Evolutionary conservation across 192 early-diverging fungal genomes (phyloP).

Genomic region (Mortierella claussenii): DNA sequence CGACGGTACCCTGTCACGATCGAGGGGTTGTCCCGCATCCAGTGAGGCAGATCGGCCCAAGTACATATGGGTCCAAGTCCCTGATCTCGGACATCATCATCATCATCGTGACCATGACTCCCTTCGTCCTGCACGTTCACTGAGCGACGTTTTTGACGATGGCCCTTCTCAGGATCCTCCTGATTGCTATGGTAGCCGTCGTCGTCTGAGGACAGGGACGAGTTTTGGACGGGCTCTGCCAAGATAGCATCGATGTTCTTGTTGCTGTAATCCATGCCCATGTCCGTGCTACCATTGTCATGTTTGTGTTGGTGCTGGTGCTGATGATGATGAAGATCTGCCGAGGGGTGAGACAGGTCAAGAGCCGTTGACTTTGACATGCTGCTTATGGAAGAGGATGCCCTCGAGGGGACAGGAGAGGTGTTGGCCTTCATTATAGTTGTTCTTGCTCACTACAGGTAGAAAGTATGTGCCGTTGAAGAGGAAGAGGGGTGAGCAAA

Average conservation of each 20-base stretch:
- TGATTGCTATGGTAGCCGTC: not conserved
- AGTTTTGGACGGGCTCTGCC: slow-evolving; percentile 17
- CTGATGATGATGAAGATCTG: slow-evolving; percentile 2
- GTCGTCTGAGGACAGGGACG: slow-evolving; percentile 6
- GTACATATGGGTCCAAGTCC: slow-evolving; percentile 21
- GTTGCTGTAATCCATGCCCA: slow-evolving; percentile 1
- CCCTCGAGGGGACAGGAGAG: slow-evolving; percentile 15
- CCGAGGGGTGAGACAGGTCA: slow-evolving; percentile 1
- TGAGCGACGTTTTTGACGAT: not conserved
- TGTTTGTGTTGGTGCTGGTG: slow-evolving; percentile 4
- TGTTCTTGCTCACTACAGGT: too few species aligned
- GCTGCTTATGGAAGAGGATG: slow-evolving; percentile 14
- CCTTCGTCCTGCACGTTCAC: too few species aligned
- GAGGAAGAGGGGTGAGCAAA: too few species aligned
- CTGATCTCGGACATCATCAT: not conserved
- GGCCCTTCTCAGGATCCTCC: slow-evolving; percentile 12
- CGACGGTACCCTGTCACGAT: slow-evolving; percentile 43
- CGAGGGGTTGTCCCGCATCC: slow-evolving; percentile 50
- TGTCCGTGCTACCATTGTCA: not conserved
- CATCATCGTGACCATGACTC: not conserved
- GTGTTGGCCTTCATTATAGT: slow-evolving; percentile 2
- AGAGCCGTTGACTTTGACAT: slow-evolving; percentile 18
- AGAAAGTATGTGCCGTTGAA: too few species aligned
- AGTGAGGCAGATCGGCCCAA: slow-evolving; percentile 41
- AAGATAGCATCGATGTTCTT: not conserved